phyloP scores from a whole-genome alignment of 305 asterid species.

The Nicotiana rustica region DNA sequence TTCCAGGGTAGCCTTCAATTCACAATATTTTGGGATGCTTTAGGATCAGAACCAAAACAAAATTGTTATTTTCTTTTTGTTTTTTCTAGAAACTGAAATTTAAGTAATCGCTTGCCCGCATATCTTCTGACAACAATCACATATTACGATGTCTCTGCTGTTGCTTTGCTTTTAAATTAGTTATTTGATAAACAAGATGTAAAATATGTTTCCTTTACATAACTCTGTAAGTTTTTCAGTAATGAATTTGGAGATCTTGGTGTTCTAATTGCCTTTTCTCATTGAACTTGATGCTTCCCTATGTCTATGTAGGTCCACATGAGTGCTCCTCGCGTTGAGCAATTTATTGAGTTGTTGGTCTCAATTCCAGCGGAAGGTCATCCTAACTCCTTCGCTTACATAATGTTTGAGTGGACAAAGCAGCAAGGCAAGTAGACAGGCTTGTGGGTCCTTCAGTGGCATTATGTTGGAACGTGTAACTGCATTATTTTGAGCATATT shows the following conservation, averaged over 20 bases:
- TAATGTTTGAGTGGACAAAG: slow-evolving; percentile 92
- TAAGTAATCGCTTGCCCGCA: not conserved
- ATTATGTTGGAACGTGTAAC: not conserved
- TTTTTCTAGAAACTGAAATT: slow-evolving; percentile 24
- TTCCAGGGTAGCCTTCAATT: not conserved
- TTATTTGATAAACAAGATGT: slow-evolving; percentile 4
- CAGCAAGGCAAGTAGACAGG: slow-evolving; percentile 75
- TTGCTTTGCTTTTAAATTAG: slow-evolving; percentile 3
- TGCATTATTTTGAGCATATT: slow-evolving; percentile 21
- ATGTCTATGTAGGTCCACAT: slow-evolving; percentile 82
- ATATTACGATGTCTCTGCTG: not conserved
- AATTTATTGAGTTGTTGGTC: slow-evolving; percentile 80
- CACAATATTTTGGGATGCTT: slow-evolving; percentile 23
- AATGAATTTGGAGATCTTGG: slow-evolving; percentile 4
- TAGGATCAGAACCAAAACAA: slow-evolving; percentile 17
- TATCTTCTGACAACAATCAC: not conserved
- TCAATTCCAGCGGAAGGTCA: slow-evolving; percentile 84
- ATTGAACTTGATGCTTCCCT: slow-evolving; percentile 34
- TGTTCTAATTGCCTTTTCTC: not conserved
- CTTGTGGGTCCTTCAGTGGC: slow-evolving; percentile 21
- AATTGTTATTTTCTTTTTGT: slow-evolving; percentile 1
- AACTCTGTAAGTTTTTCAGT: slow-evolving; percentile 7
- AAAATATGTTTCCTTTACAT: slow-evolving; percentile 1
- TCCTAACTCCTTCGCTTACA: slow-evolving; percentile 74
- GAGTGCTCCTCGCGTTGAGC: slow-evolving; percentile 85